Evolutionary conservation across 257 asterid genomes (phyloP).

Genomic region (Jaltomata sinuosa): DNA sequence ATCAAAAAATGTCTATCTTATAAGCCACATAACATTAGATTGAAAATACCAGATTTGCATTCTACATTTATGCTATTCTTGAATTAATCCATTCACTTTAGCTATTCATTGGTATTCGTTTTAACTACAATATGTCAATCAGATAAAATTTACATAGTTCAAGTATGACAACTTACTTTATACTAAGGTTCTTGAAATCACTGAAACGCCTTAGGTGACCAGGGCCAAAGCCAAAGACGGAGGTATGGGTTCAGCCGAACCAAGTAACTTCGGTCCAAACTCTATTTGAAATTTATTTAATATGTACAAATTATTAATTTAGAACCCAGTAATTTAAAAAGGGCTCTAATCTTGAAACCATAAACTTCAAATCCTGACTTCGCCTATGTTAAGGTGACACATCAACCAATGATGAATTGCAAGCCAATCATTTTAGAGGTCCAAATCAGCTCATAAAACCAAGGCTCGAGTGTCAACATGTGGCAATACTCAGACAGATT

Average conservation of each 20-base stretch:
- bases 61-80: neutral
- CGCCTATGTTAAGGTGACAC: neutral
- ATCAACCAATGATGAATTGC: neutral
- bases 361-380: too few relatives aligned
- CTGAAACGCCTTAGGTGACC: neutral
- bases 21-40: neutral
- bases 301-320: too few relatives aligned
- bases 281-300: too few relatives aligned
- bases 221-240: too few relatives aligned
- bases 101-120: neutral
- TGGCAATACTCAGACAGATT: neutral
- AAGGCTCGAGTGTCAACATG: neutral
- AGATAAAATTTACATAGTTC: neutral
- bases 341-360: neutral
- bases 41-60: neutral
- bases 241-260: too few relatives aligned
- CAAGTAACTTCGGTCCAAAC: too few relatives aligned
- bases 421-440: neutral
- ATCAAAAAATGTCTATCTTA: neutral
- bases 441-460: neutral
- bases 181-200: neutral
- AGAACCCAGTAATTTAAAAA: too few relatives aligned
- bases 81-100: neutral
- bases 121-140: neutral
- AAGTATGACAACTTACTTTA: neutral